Base-by-base conservation (phyloP, 2,329 filamentous ascomycete genomes). In the Pseudocercospora vitis region DNA sequence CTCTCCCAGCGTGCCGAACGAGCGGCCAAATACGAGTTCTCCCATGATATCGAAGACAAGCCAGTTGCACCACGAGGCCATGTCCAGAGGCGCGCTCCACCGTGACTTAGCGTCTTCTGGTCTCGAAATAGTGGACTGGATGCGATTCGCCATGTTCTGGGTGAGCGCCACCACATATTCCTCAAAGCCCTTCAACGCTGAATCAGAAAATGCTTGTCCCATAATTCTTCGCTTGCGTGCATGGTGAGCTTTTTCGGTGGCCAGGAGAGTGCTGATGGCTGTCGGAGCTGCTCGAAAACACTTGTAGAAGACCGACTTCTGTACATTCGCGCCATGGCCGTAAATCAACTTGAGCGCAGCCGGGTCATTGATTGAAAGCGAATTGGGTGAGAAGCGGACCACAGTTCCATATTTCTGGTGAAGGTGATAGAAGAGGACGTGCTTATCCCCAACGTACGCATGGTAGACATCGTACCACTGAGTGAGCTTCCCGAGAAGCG, bases 291-390 rank as follows among this genome's bases (percentile, higher is more conserved):
- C 71, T 0, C 73, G 72, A 51, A 78, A 76, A 3, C 75, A 73
- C 19, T 70, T 69, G 63, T 79, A 79, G 55, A 76, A 77, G 39
- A 72, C 68, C 0, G 75, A 73, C 57, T 79, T 80, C 48, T 74
- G 71, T n/a, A 78, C 72, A 59, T 78, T 76, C 29, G 73, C 68
- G 19, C 71, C 68, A 64, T 73, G 72, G 19, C 74, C 70, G 56
- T 80, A 79, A 60, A 80, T 78, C n/a, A 71, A 69, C 53, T 75
- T 75, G 8, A 78, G 63, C 0, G 73, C 74, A 1, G 50, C 53
- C 8, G 63, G 62, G 18, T 65, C 59, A 39, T 63, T 64, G 42
- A 64, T 63, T 6, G 59, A 60, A 8, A 65, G 58, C 8, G 58
- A 23, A 63, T 63, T 63, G 16, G 62, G 62, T 19, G 62, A 59